phyloP scores from a whole-genome alignment of 768 basidiomycete species.

The Jaapia argillacea region DNA sequence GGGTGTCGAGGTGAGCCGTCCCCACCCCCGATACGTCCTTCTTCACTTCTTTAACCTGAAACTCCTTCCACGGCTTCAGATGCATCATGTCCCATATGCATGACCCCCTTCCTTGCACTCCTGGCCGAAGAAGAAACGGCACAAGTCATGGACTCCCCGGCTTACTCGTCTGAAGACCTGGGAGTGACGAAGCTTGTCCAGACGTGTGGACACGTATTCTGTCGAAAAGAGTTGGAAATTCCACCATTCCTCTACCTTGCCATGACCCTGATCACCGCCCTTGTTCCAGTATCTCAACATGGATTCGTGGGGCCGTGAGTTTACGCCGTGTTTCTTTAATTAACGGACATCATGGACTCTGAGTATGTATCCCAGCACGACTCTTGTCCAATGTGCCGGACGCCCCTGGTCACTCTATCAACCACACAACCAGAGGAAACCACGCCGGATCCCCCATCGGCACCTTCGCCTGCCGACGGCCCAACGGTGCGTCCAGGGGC shows the following conservation, averaged over 20 bases:
- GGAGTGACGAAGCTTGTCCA: conserved; percentile 53
- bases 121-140: conserved; percentile 71
- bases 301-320: conserved; percentile 11
- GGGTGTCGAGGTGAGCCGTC: conserved; percentile 36
- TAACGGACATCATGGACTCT: conserved; percentile 3
- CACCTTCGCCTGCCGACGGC: too few species aligned
- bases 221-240: conserved; percentile 79
- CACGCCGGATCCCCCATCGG: too few species aligned
- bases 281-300: neutral
- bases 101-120: conserved; percentile 55
- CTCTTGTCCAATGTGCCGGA: conserved; percentile 61
- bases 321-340: neutral
- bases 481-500: too few species aligned
- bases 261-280: neutral
- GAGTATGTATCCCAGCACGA: conserved; percentile 31
- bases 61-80: conserved; percentile 28
- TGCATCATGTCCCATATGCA: conserved; percentile 66
- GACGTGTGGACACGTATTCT: conserved; percentile 55
- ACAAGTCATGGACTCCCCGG: conserved; percentile 68
- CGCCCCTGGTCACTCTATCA: conserved; percentile 23
- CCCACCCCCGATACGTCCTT: neutral
- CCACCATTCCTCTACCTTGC: neutral
- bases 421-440: too few species aligned
- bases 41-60: neutral
- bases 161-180: conserved; percentile 54